phyloP scores from a whole-genome alignment of 371 early-diverging fungal genomes.

The Mortierella sp. region DNA sequence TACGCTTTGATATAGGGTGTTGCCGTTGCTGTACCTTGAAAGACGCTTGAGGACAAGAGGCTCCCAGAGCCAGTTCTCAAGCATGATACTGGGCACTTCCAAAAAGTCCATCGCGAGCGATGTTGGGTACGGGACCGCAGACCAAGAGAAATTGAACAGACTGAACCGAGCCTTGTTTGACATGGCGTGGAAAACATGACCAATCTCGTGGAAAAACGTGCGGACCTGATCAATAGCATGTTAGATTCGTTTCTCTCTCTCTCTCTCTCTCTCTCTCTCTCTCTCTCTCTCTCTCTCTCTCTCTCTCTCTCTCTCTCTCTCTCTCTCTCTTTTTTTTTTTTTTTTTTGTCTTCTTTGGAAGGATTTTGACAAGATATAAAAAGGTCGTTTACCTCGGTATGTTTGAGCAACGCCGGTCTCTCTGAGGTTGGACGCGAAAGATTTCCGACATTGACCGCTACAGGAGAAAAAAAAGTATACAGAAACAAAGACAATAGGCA shows the following conservation, averaged over 20 bases:
- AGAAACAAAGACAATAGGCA: not conserved
- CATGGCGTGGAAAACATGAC: slow-evolving; percentile 88
- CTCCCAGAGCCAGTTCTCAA: slow-evolving; percentile 91
- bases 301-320: too few species aligned
- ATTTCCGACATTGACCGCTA: slow-evolving; percentile 50
- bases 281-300: too few species aligned
- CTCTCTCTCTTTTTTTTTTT: too few species aligned
- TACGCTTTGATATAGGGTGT: not conserved
- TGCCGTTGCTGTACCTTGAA: slow-evolving; percentile 45
- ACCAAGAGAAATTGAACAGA: slow-evolving; percentile 54
- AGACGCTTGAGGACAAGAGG: slow-evolving; percentile 72
- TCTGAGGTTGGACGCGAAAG: slow-evolving; percentile 61
- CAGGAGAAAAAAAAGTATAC: not conserved
- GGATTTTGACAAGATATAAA: too few species aligned
- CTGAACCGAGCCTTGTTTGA: slow-evolving; percentile 59
- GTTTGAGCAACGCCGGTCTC: slow-evolving; percentile 83
- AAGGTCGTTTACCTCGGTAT: slow-evolving; percentile 90
- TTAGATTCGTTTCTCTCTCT: too few species aligned
- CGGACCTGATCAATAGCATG: slow-evolving; percentile 24
- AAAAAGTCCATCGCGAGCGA: slow-evolving; percentile 78
- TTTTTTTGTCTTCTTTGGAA: too few species aligned
- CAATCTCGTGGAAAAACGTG: slow-evolving; percentile 63
- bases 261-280: too few species aligned
- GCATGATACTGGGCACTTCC: slow-evolving; percentile 92
- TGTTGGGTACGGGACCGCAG: slow-evolving; percentile 45